Conservation (phyloP, 225 moss, liverwort and hornwort species). For the Neckera pumila region DNA sequence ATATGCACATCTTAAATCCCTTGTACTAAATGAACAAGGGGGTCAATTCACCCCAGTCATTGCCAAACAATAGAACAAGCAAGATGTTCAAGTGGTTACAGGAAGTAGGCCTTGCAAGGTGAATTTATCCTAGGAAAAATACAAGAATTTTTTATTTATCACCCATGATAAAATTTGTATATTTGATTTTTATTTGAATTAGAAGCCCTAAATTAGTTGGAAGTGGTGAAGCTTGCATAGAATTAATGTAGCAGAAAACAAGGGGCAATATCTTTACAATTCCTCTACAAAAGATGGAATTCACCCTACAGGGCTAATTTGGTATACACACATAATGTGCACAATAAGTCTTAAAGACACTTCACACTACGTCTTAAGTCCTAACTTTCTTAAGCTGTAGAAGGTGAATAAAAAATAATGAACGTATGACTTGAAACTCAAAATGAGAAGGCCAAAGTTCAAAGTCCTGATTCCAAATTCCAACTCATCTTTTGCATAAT, state of each 20-base stretch:
- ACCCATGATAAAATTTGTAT: background rate
- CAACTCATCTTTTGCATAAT: too few species aligned
- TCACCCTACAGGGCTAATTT: accelerated
- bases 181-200: background rate
- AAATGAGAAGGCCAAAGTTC: too few species aligned
- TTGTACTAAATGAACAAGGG: too few species aligned
- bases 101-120: accelerated
- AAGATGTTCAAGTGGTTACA: accelerated
- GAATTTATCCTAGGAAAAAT: background rate
- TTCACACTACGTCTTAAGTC: accelerated
- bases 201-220: accelerated
- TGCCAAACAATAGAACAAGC: too few species aligned
- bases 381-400: accelerated
- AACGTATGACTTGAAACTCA: accelerated
- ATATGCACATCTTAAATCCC: too few species aligned
- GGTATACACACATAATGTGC: accelerated
- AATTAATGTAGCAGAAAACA: accelerated
- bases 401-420: too few species aligned
- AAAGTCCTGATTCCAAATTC: too few species aligned
- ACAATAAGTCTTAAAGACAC: too few species aligned
- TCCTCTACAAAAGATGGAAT: too few species aligned
- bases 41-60: too few species aligned
- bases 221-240: too few species aligned
- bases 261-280: too few species aligned
- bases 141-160: background rate